Evolutionary conservation across 2,329 filamentous ascomycete genomes (phyloP), one percentile per base, ranked within the genome.

Genomic region (Rhexocercosporidium sp.): DNA sequence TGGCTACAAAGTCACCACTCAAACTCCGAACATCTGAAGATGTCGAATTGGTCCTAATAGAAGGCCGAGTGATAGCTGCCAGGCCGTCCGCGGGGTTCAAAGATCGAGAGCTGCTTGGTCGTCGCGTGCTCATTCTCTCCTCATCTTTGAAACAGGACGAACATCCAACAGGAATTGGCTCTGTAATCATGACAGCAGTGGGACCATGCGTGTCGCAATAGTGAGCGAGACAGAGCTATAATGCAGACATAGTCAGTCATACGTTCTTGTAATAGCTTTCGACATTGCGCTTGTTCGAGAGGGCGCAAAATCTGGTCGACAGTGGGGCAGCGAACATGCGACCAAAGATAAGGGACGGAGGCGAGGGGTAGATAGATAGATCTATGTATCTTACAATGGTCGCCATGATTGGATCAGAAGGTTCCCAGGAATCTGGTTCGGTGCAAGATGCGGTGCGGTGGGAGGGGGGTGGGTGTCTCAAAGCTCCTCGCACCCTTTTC

Each of bases 121-220:
- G 65, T 39, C 71, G 69, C 41, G 60, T 66, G 46, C 66, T 69
- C n/a, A 68, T 31, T 56, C 74, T 71, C 29, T 79, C 77, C 34
- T 79, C 77, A 51, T 82, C 81, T 69, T 89, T 85, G 74, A 83
- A 86, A 75, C 89, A 91, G 72, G 83, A 81, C 66, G 81, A 81
- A 75, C 89, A 91, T 57, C 85, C 82, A 14, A 87, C 85, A 1
- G 87, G 86, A 16, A 90, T 79, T 59, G 88, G 88, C 77, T 91
- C 88, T 41, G 89, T 91, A 74, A 90, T 88, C 86, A 91, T 90
- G 66, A 91, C 78, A 59, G 88, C 88, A 56, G 88, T 91, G 59
- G 89, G 89, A 69, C 89, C 89, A 79, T 91, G 89, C 70, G 87
- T 83, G 77, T 91, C 89, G 82, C 89, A 91, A 76, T 90, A 91